Evolutionary conservation across 1,284 basidiomycete genomes (phyloP), one percentile per base, ranked within the genome.

Genomic region (Phaffia rhodozyma): DNA sequence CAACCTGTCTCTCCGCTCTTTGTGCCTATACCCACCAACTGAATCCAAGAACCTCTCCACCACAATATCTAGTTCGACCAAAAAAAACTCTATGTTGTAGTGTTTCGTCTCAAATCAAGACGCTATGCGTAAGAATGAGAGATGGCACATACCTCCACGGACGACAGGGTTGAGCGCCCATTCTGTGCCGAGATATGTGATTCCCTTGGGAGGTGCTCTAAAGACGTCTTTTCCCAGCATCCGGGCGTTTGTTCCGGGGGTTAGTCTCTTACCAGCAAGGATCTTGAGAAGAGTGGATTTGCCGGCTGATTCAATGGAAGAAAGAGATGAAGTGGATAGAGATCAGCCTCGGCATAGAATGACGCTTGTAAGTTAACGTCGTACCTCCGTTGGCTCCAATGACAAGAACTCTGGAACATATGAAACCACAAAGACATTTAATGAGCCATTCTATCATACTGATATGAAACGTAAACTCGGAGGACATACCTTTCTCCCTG

Each of bases 221-320:
- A 97, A 97, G 50, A 96, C 91, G 73, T 97, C 91, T 66, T 80
- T 80, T 29, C 82, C 88, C 69, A 89, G 82, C 70, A 96, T 83
- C 61, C 79, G 78, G 58, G 92, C 83, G 62, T 78, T 82, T 60
- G 79, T 74, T 5, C 75, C 73, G 53, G 76, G 81, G 51, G 90
- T 83, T 68, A 97, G 81, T 23, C 86, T 81, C 76, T 97, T 98
- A 5, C 94, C 94, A 0, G 96, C 94, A 5, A 97, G 81, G 65
- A 98, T 87, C 70, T 96, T 88, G 21, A 99, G 81, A 21, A 99
- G 78, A 1, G 94, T 98, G 30, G 91, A 94, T 76, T 99, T 98
- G 27, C 94, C 94, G 57, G 91, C 90, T 86, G 47, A 5, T 29
- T 13, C 0, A 23, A 7, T 5, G 20, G 34, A n/a, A 20, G 58